phyloP scores from a whole-genome alignment of 345 rosid genomes.

The Hibiscus mutabilis region DNA sequence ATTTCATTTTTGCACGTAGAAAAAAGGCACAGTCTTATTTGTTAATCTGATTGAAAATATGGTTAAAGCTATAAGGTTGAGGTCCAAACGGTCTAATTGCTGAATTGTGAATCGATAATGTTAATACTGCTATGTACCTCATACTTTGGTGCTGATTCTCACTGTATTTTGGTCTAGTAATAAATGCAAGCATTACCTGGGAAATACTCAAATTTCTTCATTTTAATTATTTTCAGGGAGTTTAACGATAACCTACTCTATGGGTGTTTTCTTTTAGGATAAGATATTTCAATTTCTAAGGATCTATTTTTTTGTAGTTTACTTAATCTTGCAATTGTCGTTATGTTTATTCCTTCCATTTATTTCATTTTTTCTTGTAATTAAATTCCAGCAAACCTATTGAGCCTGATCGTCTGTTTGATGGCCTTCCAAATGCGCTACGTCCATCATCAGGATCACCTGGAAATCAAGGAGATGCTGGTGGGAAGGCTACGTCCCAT shows the following conservation, averaged over 20 bases:
- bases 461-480: constrained; percentile 34
- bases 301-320: not conserved
- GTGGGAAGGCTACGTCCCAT: constrained; percentile 36
- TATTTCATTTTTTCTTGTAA: constrained; percentile 9
- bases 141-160: not conserved
- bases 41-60: not conserved
- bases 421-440: constrained; percentile 85
- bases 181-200: not conserved
- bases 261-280: constrained; percentile 6
- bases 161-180: not conserved
- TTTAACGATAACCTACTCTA: not conserved
- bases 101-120: not conserved
- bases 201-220: not conserved
- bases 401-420: constrained; percentile 94
- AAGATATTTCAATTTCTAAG: constrained; percentile 3
- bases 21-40: not conserved
- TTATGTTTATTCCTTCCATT: constrained; percentile 10
- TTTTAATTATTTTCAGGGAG: not conserved
- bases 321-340: not conserved
- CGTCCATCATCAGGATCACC: constrained; percentile 73
- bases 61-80: not conserved
- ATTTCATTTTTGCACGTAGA: not conserved
- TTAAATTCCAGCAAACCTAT: constrained; percentile 65
- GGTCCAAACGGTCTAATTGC: not conserved
- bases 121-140: not conserved